These are phyloP conservation scores for Chondrus crispus DNA, from an alignment of 23 red algal species.

Conservation along the genomic window DNA sequence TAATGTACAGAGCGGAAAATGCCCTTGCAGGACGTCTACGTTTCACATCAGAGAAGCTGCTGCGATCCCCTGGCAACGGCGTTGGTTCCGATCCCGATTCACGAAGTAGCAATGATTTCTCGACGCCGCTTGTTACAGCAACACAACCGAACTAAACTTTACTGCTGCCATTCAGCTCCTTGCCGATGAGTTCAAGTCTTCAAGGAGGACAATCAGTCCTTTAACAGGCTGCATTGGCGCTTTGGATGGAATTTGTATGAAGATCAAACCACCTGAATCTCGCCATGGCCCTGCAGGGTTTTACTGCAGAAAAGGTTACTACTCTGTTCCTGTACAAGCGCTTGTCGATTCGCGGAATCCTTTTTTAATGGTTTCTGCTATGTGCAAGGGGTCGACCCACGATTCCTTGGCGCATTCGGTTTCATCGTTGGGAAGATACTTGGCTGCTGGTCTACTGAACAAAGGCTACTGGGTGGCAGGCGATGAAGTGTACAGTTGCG, in stretches of 20 bases:
- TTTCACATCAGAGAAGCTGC: too few relatives aligned
- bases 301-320: constrained; percentile 2
- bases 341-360: not conserved
- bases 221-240: not conserved
- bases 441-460: not conserved
- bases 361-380: not conserved
- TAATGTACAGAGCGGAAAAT: too few relatives aligned
- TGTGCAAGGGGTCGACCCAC: not conserved
- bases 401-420: not conserved
- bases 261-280: not conserved
- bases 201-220: not conserved
- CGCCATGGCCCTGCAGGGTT: not conserved
- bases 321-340: not conserved
- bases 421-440: not conserved
- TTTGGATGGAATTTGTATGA: not conserved
- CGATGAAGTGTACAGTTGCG: too few relatives aligned
- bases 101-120: too few relatives aligned
- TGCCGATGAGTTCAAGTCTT: not conserved
- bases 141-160: too few relatives aligned
- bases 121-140: too few relatives aligned
- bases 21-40: too few relatives aligned
- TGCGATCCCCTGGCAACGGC: too few relatives aligned
- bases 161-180: too few relatives aligned
- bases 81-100: too few relatives aligned
- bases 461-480: not conserved